A percentile compares a stretch with the other conserved stretches of the same genome.
Evolutionary conservation across 805 yeast genomes (phyloP).

Genomic region (Starmerella etchellsii): DNA sequence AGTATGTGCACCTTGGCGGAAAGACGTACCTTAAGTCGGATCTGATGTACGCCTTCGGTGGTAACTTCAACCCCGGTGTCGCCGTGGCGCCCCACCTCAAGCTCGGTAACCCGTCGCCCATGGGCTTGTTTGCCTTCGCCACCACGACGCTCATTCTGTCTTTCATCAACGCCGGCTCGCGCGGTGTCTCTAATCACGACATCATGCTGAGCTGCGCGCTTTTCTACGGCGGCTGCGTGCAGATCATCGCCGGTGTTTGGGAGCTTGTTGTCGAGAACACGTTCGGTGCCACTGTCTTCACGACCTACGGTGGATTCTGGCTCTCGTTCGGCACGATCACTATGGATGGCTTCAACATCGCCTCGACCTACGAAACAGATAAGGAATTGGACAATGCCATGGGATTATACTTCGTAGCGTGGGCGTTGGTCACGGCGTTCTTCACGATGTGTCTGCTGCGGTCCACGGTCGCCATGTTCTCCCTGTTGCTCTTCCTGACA

Average conservation of each 20-base stretch:
- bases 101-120: slow-evolving; percentile 53
- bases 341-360: slow-evolving; percentile 41
- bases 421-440: slow-evolving; percentile 50
- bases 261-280: slow-evolving; percentile 53
- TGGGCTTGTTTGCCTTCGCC: slow-evolving; percentile 49
- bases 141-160: slow-evolving; percentile 49
- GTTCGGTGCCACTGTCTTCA: slow-evolving; percentile 44
- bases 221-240: slow-evolving; percentile 53
- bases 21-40: slow-evolving; percentile 35
- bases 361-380: slow-evolving; percentile 30
- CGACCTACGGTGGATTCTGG: slow-evolving; percentile 50
- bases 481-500: slow-evolving; percentile 40
- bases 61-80: slow-evolving; percentile 35
- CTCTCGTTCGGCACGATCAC: slow-evolving; percentile 46
- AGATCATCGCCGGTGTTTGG: slow-evolving; percentile 56
- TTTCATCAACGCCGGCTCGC: slow-evolving; percentile 41
- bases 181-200: slow-evolving; percentile 42
- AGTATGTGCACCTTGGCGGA: slow-evolving; percentile 30
- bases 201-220: slow-evolving; percentile 48
- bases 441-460: slow-evolving; percentile 43
- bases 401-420: slow-evolving; percentile 48
- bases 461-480: slow-evolving; percentile 52
- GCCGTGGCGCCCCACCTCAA: slow-evolving; percentile 34
- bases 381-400: slow-evolving; percentile 33
- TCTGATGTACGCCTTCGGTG: slow-evolving; percentile 52